Percentiles rank a stretch among this genome's conserved stretches.
phyloP scores from a whole-genome alignment of 2,329 filamentous ascomycete genomes.

The Helminthosporium solani region DNA sequence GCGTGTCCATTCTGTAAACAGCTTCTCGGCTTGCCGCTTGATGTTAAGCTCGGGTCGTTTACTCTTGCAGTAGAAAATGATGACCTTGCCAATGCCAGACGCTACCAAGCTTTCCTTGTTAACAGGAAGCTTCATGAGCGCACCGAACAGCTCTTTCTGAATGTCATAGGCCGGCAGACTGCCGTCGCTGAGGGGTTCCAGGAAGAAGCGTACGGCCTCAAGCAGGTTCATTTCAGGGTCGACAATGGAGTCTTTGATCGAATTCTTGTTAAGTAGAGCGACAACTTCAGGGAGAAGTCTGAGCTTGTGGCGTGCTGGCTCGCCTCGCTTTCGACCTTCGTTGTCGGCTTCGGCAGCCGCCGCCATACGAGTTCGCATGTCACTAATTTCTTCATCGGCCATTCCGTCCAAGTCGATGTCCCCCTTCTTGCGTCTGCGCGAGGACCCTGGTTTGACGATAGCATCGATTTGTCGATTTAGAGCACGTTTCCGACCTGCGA shows the following conservation, averaged over 20 bases:
- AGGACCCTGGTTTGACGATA: slow-evolving; percentile 79
- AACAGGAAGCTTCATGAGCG: slow-evolving; percentile 77
- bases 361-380: slow-evolving; percentile 87
- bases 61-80: slow-evolving; percentile 95
- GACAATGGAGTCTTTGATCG: slow-evolving; percentile 77
- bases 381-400: slow-evolving; percentile 85
- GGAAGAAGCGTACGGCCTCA: slow-evolving; percentile 93
- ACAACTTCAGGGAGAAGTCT: slow-evolving; percentile 91
- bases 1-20: slow-evolving; percentile 94
- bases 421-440: slow-evolving; percentile 73
- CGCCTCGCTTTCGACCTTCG: slow-evolving; percentile 71
- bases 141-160: slow-evolving; percentile 87
- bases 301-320: slow-evolving; percentile 88
- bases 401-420: slow-evolving; percentile 90
- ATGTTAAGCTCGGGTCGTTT: slow-evolving; percentile 84
- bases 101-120: slow-evolving; percentile 88
- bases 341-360: slow-evolving; percentile 85
- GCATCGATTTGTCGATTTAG: slow-evolving; percentile 87
- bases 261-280: slow-evolving; percentile 83
- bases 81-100: slow-evolving; percentile 92
- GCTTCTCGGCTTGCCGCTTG: slow-evolving; percentile 87
- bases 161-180: slow-evolving; percentile 96
- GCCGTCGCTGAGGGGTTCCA: slow-evolving; percentile 92
- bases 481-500: slow-evolving; percentile 68
- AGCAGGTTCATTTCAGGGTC: slow-evolving; percentile 95